Conservation (phyloP, 73 alveolate genomes). For the Diophrys appendiculata region DNA sequence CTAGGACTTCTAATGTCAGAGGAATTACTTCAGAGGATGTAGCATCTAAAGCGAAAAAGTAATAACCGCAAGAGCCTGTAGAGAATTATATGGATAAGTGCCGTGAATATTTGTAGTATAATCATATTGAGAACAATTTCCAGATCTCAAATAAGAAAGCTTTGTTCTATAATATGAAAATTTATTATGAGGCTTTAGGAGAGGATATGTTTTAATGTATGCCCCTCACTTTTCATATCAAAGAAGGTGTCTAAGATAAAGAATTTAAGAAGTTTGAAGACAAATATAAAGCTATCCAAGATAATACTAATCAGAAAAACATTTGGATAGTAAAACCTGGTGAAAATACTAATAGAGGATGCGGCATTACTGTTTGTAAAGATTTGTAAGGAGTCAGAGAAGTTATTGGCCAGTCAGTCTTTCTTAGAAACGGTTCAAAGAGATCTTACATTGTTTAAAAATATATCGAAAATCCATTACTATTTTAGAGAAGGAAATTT, state of each 20-base stretch:
- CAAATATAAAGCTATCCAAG: not conserved
- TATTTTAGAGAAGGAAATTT: constrained; percentile 68
- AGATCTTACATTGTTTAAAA: constrained; percentile 31
- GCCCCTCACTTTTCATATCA: constrained; percentile 24
- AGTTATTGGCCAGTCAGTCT: not conserved
- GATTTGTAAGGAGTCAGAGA: not conserved
- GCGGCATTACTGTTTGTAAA: constrained; percentile 67
- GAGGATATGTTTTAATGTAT: constrained; percentile 12
- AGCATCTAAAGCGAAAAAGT: too few relatives aligned
- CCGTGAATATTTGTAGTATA: too few relatives aligned
- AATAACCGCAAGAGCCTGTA: too few relatives aligned
- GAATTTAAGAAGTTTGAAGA: not conserved
- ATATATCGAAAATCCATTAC: constrained; percentile 69
- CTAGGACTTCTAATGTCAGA: too few relatives aligned
- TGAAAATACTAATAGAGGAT: constrained; percentile 88
- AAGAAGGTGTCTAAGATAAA: constrained; percentile 13
- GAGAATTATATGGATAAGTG: too few relatives aligned
- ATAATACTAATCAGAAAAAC: constrained; percentile 4
- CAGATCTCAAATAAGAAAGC: constrained; percentile 26
- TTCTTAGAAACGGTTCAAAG: not conserved
- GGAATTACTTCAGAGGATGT: too few relatives aligned
- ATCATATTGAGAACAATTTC: constrained; percentile 15
- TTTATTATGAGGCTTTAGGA: constrained; percentile 12
- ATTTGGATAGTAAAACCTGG: constrained; percentile 92
- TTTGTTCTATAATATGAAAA: constrained; percentile 14